Percentiles rank a stretch among this genome's conserved stretches.
phyloP scores from a whole-genome alignment of 2,329 filamentous ascomycete species.

The Aspergillus cejpii region DNA sequence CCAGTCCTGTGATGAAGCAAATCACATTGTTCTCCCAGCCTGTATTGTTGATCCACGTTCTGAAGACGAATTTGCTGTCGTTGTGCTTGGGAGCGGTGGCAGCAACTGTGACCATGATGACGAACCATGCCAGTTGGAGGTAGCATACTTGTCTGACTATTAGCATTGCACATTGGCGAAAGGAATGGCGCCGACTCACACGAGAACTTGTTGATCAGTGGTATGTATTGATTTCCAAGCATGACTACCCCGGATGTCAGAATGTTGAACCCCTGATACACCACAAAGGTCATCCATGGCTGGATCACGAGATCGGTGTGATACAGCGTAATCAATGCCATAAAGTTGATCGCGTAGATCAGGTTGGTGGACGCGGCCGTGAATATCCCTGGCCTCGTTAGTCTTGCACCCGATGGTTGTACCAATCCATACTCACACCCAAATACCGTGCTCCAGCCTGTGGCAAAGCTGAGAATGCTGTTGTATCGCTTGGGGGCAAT shows the following conservation, averaged over 20 bases:
- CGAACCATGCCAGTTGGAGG: conserved; percentile 45
- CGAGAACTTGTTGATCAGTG: conserved; percentile 42
- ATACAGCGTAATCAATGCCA: conserved; percentile 42
- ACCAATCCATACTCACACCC: conserved; percentile 24
- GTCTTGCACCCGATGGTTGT: not conserved
- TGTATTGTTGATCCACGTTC: conserved; percentile 49
- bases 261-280: conserved; percentile 36
- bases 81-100: conserved; percentile 44
- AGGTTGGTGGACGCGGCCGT: conserved; percentile 43
- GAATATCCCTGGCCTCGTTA: conserved; percentile 37
- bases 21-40: conserved; percentile 48
- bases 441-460: conserved; percentile 42
- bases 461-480: conserved; percentile 41
- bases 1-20: conserved; percentile 47
- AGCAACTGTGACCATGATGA: conserved; percentile 45
- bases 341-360: conserved; percentile 40
- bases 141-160: conserved; percentile 32
- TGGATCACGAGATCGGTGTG: conserved; percentile 37
- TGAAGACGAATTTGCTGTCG: conserved; percentile 46
- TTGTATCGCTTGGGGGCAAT: conserved; percentile 40
- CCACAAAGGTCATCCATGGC: conserved; percentile 46
- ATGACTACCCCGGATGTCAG: conserved; percentile 43
- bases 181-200: conserved; percentile 16
- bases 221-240: conserved; percentile 45
- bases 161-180: not conserved